Base-by-base conservation (phyloP, 768 basidiomycete species). In the Russula vinacea region DNA sequence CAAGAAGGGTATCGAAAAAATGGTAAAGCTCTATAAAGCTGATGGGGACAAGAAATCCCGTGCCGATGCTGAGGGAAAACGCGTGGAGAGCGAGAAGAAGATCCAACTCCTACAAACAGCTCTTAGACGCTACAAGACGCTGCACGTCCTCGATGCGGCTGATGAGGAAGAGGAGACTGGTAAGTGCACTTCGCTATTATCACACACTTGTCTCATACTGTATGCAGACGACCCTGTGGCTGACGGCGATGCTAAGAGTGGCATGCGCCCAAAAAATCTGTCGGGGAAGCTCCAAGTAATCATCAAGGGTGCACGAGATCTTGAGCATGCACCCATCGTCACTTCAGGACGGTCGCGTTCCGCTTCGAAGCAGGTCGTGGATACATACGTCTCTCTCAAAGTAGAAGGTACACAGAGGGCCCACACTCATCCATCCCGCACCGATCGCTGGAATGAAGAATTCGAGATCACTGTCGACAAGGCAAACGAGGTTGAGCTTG, bases 1-100 rank as follows among this genome's bases (percentile, higher is more conserved):
- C 81, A 96, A 95, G 81, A 84, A 88, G 74, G 97, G 97, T 47
- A 97, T 98, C 68, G 95, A 98, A 78, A 98, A 98, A 80, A 99
- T 99, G 97, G 91, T 89, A 42, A 95, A 91, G 76, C 82, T 98
- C 37, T 98, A 98, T 74, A 87, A 93, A 71, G 92, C 90, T 6
- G 97, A 99, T 71, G 96, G 95, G 59, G 97, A 99, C 80, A 96
- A 96, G 83, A 93, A 92, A 74, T 90, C 94, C 50, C 85, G 90
- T 71, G 86, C 85, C 14, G 96, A 98, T 74, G 94, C 95, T 2
- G 94, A 96, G 73, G 87, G 87, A 73, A 98, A 99, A 78, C 85
- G 88, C 67, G 81, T 95, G 33, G 97, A 99, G 76, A 94, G 90
- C 74, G 94, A 98, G 72, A 90, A 90, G 76, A 99, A 98, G 78